Percentiles rank a stretch among this genome's conserved stretches.
Evolutionary conservation across 2,329 filamentous ascomycete species (phyloP).

Genomic region (Trichoderma breve): DNA sequence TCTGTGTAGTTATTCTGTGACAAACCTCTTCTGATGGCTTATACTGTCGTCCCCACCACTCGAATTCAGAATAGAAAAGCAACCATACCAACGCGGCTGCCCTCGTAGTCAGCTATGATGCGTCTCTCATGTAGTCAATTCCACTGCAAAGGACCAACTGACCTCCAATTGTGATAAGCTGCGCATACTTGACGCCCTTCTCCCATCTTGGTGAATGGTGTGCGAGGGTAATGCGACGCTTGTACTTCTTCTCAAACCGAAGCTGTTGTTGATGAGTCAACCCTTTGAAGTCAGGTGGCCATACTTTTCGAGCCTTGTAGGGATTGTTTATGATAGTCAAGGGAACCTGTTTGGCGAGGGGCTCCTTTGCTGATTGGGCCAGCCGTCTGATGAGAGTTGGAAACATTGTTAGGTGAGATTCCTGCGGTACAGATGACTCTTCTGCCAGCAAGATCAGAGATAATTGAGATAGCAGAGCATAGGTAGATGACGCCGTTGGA

Average conservation of each 20-base stretch:
- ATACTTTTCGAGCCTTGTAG: conserved; percentile 67
- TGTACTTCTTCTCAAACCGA: conserved; percentile 74
- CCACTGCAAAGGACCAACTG: conserved; percentile 28
- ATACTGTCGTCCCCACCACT: conserved; percentile 44
- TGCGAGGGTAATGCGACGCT: conserved; percentile 63
- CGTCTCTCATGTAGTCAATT: neutral
- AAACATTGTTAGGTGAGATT: conserved; percentile 33
- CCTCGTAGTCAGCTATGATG: neutral
- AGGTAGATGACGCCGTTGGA: neutral
- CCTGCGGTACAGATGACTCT: conserved; percentile 8
- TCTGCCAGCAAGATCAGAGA: neutral
- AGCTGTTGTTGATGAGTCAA: conserved; percentile 72
- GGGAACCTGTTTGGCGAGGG: conserved; percentile 29
- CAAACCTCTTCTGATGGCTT: conserved; percentile 43
- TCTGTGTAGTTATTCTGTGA: neutral
- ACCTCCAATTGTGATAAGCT: conserved; percentile 60
- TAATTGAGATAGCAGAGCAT: neutral
- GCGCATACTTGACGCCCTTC: conserved; percentile 62
- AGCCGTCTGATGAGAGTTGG: conserved; percentile 36
- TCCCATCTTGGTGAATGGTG: conserved; percentile 62
- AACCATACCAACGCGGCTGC: conserved; percentile 40
- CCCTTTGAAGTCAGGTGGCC: conserved; percentile 74
- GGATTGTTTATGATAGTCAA: conserved; percentile 50
- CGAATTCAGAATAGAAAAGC: conserved; percentile 44
- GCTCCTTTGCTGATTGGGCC: conserved; percentile 32